phyloP scores from a whole-genome alignment of 306 rosid species.

The Cicer judaicum region DNA sequence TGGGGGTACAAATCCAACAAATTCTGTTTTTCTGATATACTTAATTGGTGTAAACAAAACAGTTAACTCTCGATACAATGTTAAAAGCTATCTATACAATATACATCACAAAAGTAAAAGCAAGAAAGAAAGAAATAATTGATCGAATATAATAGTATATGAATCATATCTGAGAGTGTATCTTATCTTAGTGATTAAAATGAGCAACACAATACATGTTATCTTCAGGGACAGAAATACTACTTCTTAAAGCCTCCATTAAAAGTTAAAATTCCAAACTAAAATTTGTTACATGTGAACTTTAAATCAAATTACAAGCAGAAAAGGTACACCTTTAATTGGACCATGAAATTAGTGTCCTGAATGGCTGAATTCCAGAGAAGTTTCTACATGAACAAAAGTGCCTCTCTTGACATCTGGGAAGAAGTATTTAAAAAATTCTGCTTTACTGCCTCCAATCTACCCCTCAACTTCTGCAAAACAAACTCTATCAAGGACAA shows the following conservation, averaged over 20 bases:
- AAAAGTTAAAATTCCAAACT: constrained; percentile 18
- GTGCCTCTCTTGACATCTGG: constrained; percentile 6
- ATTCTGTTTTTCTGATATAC: background rate
- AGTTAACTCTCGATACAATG: constrained; percentile 20
- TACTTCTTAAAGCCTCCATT: constrained; percentile 8
- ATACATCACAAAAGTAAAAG: background rate
- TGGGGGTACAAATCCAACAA: constrained; percentile 3
- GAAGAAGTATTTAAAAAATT: background rate
- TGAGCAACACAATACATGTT: background rate
- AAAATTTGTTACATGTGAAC: constrained; percentile 18
- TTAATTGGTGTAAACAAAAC: background rate
- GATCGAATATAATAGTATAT: no score
- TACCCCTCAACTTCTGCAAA: constrained; percentile 47
- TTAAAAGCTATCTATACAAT: background rate
- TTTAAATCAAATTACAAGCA: constrained; percentile 21
- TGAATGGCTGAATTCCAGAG: background rate
- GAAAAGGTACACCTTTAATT: constrained; percentile 7
- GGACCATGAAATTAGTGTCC: constrained; percentile 30
- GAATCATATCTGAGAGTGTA: no score
- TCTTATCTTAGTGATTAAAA: background rate
- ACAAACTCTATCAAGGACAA: constrained; percentile 28
- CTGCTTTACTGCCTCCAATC: constrained; percentile 39
- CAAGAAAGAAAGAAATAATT: background rate
- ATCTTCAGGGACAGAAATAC: constrained; percentile 18
- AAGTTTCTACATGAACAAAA: constrained; percentile 31